Evolutionary conservation across 1,139 yeast species (phyloP).

Genomic region (Ogataea hybrid): DNA sequence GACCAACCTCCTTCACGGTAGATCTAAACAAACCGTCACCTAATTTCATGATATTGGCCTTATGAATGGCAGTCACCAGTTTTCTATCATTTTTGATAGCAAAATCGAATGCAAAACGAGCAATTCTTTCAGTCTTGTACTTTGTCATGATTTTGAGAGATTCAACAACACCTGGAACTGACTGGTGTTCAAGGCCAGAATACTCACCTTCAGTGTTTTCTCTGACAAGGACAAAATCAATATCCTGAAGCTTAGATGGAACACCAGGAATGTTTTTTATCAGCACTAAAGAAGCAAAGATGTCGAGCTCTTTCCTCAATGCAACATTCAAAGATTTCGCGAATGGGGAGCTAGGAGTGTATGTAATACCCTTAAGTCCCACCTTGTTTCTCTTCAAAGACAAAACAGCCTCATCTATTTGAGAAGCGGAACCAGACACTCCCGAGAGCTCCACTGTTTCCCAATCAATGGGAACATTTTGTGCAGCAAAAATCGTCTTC

Average conservation of each 20-base stretch:
- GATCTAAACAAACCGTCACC: conserved; percentile 98
- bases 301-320: conserved; percentile 91
- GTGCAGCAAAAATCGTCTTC: conserved; percentile 80
- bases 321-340: conserved; percentile 91
- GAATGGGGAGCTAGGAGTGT: conserved; percentile 74
- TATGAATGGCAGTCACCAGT: conserved; percentile 95
- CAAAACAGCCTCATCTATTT: conserved; percentile 83
- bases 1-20: conserved; percentile 87
- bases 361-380: conserved; percentile 94
- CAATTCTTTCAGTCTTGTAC: conserved; percentile 94
- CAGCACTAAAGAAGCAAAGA: conserved; percentile 89
- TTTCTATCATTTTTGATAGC: conserved; percentile 91
- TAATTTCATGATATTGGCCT: conserved; percentile 98
- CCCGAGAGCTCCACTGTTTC: conserved; percentile 91
- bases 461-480: conserved; percentile 90
- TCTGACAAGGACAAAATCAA: conserved; percentile 93
- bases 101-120: conserved; percentile 95
- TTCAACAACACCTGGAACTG: conserved; percentile 97
- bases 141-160: conserved; percentile 93
- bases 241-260: conserved; percentile 79
- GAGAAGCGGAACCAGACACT: conserved; percentile 55
- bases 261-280: conserved; percentile 96
- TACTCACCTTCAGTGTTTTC: conserved; percentile 99
- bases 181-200: conserved; percentile 97
- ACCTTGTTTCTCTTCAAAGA: conserved; percentile 95